These are phyloP conservation scores for Sordariomycetes sp. DNA, from an alignment of 2,329 filamentous ascomycete species.

Conservation along the genomic window DNA sequence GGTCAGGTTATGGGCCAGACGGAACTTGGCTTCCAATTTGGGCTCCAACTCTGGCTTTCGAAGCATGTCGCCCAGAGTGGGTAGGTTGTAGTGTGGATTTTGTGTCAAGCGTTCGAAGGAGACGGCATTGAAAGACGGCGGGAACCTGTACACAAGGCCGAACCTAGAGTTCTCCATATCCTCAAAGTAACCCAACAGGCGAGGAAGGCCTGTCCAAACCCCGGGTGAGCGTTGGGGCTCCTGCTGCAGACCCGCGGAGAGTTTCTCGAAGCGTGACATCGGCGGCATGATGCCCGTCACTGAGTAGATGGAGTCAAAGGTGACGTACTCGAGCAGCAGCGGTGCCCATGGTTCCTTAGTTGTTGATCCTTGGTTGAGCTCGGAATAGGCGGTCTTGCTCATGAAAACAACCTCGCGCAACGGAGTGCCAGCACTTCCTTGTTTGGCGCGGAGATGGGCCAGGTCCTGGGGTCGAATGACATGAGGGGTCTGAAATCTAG, in stretches of 20 bases:
- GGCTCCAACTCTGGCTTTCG: constrained; percentile 47
- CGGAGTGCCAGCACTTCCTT: constrained; percentile 18
- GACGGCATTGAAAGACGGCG: constrained; percentile 52
- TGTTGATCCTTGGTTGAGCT: constrained; percentile 29
- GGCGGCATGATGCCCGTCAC: constrained; percentile 54
- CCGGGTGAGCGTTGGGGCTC: constrained; percentile 40
- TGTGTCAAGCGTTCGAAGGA: constrained; percentile 42
- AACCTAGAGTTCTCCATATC: constrained; percentile 61
- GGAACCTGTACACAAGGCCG: constrained; percentile 68
- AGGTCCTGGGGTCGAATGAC: constrained; percentile 47
- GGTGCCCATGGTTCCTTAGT: constrained; percentile 38
- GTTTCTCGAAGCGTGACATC: constrained; percentile 55
- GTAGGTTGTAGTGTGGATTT: constrained; percentile 39
- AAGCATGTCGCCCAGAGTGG: constrained; percentile 46
- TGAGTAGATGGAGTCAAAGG: constrained; percentile 53
- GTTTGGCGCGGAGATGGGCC: constrained; percentile 34
- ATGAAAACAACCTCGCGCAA: constrained; percentile 37
- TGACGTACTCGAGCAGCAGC: constrained; percentile 63
- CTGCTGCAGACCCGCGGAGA: constrained; percentile 48
- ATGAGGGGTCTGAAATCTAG: constrained; percentile 51
- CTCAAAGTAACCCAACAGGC: constrained; percentile 63
- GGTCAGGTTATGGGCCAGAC: constrained; percentile 62
- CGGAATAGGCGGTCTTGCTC: constrained; percentile 41
- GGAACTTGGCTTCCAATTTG: constrained; percentile 66
- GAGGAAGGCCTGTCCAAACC: constrained; percentile 53